These are phyloP conservation scores for Bryoerythrophyllum caledonicum DNA, from an alignment of 225 moss, liverwort and hornwort species.

Conservation along the genomic window DNA sequence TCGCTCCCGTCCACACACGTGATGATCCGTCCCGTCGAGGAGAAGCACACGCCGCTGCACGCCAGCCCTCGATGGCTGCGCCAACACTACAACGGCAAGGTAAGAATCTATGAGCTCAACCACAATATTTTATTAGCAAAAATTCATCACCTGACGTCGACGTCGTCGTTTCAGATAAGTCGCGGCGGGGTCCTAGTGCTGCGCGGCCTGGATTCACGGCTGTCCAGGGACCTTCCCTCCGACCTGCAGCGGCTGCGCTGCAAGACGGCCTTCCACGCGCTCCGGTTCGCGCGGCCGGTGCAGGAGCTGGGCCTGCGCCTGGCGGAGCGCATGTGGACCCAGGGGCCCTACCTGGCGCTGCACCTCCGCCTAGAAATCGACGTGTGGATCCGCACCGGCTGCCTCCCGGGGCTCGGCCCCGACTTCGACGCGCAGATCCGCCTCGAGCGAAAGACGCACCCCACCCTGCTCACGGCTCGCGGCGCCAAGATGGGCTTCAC, in stretches of 20 bases:
- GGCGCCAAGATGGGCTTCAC: conserved; percentile 40
- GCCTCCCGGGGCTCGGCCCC: conserved; percentile 56
- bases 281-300: conserved; percentile 55
- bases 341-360: conserved; percentile 58
- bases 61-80: conserved; percentile 70
- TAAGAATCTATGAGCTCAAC: background rate
- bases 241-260: conserved; percentile 69
- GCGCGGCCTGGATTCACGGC: conserved; percentile 56
- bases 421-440: conserved; percentile 35
- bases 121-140: too few species aligned
- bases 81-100: conserved; percentile 54
- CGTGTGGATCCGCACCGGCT: conserved; percentile 73
- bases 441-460: conserved; percentile 38
- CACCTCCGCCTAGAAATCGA: conserved; percentile 71
- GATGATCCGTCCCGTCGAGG: conserved; percentile 55
- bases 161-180: conserved; percentile 28
- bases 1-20: conserved; percentile 58
- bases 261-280: conserved; percentile 70
- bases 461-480: conserved; percentile 46
- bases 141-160: too few species aligned
- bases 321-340: conserved; percentile 56
- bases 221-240: conserved; percentile 54
- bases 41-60: conserved; percentile 54
- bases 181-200: conserved; percentile 60
- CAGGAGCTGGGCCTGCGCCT: conserved; percentile 56